phyloP scores from a whole-genome alignment of 2,329 filamentous ascomycete species.

The Phaeosphaeria sp. region DNA sequence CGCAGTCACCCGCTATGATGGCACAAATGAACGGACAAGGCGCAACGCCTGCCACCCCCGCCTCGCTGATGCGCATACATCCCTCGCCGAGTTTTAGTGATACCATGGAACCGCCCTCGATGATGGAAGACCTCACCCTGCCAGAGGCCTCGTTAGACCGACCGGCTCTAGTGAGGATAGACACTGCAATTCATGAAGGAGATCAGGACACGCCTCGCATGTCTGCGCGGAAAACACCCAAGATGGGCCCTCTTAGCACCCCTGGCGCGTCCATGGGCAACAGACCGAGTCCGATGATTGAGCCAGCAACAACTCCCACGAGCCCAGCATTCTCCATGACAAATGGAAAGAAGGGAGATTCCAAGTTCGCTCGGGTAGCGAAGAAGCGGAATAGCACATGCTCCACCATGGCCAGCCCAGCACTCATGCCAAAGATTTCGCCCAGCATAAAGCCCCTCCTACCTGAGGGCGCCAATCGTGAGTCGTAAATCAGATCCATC shows the following conservation, averaged over 20 bases:
- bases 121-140: conserved; percentile 69
- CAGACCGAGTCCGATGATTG: conserved; percentile 59
- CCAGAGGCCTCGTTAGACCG: conserved; percentile 69
- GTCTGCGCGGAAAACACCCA: conserved; percentile 72
- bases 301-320: conserved; percentile 60
- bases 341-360: conserved; percentile 36
- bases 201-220: conserved; percentile 64
- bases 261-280: conserved; percentile 42
- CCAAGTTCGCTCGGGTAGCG: conserved; percentile 34
- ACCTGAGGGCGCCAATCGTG: conserved; percentile 66
- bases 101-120: conserved; percentile 30
- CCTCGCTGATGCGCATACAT: conserved; percentile 76
- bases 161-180: conserved; percentile 58
- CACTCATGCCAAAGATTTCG: conserved; percentile 85
- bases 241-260: conserved; percentile 64
- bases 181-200: conserved; percentile 57
- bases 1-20: conserved; percentile 71
- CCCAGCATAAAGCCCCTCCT: conserved; percentile 92
- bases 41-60: conserved; percentile 70
- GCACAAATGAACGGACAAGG: conserved; percentile 49
- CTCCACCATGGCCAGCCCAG: conserved; percentile 78
- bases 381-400: conserved; percentile 64
- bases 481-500: conserved; percentile 33
- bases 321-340: conserved; percentile 41
- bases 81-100: conserved; percentile 43